These are phyloP conservation scores for Hydnomerulius pinastri DNA, from an alignment of 768 basidiomycete genomes.

Conservation along the genomic window DNA sequence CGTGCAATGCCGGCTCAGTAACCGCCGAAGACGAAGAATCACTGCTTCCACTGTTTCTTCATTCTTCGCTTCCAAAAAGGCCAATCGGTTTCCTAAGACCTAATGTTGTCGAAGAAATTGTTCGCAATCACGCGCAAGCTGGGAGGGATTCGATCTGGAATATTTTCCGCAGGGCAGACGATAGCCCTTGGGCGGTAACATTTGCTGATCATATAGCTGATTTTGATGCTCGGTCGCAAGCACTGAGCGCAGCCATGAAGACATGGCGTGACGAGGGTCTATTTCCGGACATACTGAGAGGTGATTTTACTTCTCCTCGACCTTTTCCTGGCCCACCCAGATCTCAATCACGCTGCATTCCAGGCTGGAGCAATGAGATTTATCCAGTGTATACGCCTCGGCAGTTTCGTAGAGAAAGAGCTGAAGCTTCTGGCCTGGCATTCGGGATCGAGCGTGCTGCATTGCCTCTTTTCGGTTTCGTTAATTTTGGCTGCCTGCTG, in stretches of 20 bases:
- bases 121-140: conserved; percentile 7
- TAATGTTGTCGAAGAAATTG: conserved; percentile 11
- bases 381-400: conserved; percentile 28
- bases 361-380: conserved; percentile 27
- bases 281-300: conserved; percentile 24
- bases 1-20: conserved; percentile 14
- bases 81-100: conserved; percentile 24
- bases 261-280: conserved; percentile 17
- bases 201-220: conserved; percentile 20
- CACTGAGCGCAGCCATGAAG: conserved; percentile 11
- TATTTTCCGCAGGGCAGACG: conserved; percentile 14
- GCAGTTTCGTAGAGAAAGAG: not conserved
- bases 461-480: conserved; percentile 45
- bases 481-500: conserved; percentile 45
- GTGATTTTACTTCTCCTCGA: not conserved
- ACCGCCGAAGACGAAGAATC: conserved; percentile 16
- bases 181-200: conserved; percentile 20
- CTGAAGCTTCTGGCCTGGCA: conserved; percentile 16
- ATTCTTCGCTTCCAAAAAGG: conserved; percentile 5
- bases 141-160: conserved; percentile 18
- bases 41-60: conserved; percentile 23
- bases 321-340: not conserved
- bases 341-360: not conserved
- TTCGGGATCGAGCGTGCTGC: conserved; percentile 47
- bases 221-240: conserved; percentile 14